A percentile compares a stretch with the other conserved stretches of the same genome.
phyloP scores from a whole-genome alignment of 805 yeast species.

The Ogataea nakhonphanomensis region DNA sequence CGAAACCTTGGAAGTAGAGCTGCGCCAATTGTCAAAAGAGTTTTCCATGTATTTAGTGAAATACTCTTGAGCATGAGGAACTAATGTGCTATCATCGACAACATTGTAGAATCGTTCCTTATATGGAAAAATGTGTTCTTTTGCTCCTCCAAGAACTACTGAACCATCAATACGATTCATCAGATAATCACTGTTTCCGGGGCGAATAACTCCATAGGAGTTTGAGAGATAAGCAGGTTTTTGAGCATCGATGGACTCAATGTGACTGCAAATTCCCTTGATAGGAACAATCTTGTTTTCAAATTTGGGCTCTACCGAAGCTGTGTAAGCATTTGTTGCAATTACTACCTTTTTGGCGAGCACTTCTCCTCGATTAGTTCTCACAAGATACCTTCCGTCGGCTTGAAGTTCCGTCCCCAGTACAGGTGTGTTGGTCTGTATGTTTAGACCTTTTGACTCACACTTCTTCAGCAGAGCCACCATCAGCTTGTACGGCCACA shows the following conservation, averaged over 20 bases:
- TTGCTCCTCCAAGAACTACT: conserved; percentile 34
- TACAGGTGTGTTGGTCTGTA: conserved; percentile 42
- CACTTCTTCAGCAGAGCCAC: conserved; percentile 31
- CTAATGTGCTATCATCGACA: conserved; percentile 36
- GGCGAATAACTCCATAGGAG: conserved; percentile 12
- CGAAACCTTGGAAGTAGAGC: conserved; percentile 23
- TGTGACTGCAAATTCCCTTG: conserved; percentile 33
- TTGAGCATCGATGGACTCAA: conserved; percentile 16
- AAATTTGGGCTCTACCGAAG: conserved; percentile 25
- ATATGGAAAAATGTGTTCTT: conserved; percentile 22
- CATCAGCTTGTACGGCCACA: conserved; percentile 44
- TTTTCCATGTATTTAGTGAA: conserved; percentile 31
- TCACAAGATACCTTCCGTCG: conserved; percentile 32
- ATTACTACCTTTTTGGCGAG: conserved; percentile 34
- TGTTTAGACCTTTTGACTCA: conserved; percentile 32
- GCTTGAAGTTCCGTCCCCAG: conserved; percentile 20
- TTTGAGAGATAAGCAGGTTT: conserved; percentile 34
- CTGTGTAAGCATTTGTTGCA: conserved; percentile 37
- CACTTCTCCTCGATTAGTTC: conserved; percentile 26
- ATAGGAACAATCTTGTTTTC: conserved; percentile 33
- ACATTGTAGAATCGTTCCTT: conserved; percentile 26
- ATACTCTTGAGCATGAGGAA: conserved; percentile 20
- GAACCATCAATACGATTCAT: conserved; percentile 36
- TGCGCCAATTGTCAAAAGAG: conserved; percentile 34
- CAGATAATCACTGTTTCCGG: conserved; percentile 28